A percentile compares a stretch with the other conserved stretches of the same genome.
These are phyloP conservation scores for Taxillus chinensis DNA, from an alignment of 164 flowering plant genomes.

Conservation along the genomic window DNA sequence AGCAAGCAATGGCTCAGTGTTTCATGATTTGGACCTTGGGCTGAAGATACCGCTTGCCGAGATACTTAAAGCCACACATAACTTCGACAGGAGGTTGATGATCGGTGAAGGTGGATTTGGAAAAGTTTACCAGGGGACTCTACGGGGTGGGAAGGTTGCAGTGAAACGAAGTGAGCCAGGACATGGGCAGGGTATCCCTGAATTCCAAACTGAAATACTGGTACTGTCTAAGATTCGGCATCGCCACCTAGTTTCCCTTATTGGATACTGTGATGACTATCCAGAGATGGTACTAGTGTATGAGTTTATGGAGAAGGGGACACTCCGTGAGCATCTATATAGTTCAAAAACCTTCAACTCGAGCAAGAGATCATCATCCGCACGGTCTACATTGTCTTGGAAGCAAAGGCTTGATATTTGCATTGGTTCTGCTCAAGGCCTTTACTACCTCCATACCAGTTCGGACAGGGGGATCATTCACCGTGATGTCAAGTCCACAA, in stretches of 20 bases:
- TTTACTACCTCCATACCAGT: slow-evolving; percentile 26
- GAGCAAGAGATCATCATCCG: neutral
- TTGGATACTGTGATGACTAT: slow-evolving; percentile 30
- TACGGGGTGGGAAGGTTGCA: slow-evolving; percentile 25
- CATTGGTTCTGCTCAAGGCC: slow-evolving; percentile 26
- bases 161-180: slow-evolving; percentile 27
- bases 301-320: slow-evolving; percentile 38
- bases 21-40: slow-evolving; percentile 18
- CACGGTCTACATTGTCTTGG: slow-evolving; percentile 15
- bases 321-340: slow-evolving; percentile 24
- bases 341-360: neutral
- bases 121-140: slow-evolving; percentile 24
- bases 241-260: slow-evolving; percentile 28
- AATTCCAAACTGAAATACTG: slow-evolving; percentile 26
- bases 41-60: slow-evolving; percentile 20
- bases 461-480: slow-evolving; percentile 19
- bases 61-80: slow-evolving; percentile 21
- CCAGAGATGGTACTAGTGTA: slow-evolving; percentile 37
- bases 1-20: slow-evolving; percentile 6
- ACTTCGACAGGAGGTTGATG: slow-evolving; percentile 16
- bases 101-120: slow-evolving; percentile 37
- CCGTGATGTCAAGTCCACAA: slow-evolving; percentile 29
- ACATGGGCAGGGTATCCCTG: slow-evolving; percentile 22
- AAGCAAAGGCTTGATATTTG: slow-evolving; percentile 25
- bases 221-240: slow-evolving; percentile 25